A percentile compares a stretch with the other conserved stretches of the same genome.
These are phyloP conservation scores for Backusella parvicylindrica DNA, from an alignment of 192 early-diverging fungal species.

Conservation along the genomic window DNA sequence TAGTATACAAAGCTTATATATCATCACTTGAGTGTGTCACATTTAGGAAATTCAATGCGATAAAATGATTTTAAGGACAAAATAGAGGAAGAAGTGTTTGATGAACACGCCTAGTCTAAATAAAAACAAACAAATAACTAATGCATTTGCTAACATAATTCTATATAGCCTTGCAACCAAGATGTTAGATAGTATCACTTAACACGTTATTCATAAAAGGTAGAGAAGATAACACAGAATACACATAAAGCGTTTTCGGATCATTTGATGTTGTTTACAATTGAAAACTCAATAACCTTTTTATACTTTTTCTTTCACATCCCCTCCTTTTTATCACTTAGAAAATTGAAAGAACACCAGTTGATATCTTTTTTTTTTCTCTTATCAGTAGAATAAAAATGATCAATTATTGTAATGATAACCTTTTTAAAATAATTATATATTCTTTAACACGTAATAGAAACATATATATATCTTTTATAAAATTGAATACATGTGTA, in stretches of 20 bases:
- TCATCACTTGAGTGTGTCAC: background rate
- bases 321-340: background rate
- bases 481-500: background rate
- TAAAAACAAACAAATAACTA: background rate
- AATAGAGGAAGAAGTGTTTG: background rate
- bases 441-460: background rate
- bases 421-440: background rate
- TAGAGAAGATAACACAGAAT: background rate
- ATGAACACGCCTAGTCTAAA: background rate
- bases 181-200: background rate
- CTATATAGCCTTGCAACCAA: too few relatives aligned
- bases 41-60: background rate
- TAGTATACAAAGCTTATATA: background rate
- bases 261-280: background rate
- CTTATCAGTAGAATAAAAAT: background rate
- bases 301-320: background rate
- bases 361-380: background rate
- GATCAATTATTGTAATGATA: background rate
- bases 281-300: background rate
- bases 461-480: background rate
- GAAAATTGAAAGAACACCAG: background rate
- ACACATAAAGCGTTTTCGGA: background rate
- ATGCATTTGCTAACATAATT: too few relatives aligned
- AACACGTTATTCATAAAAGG: background rate
- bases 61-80: background rate